Evolutionary conservation across 1,139 yeast species (phyloP), one percentile per base, ranked within the genome.

Genomic region (Debaryomyces fabryi): DNA sequence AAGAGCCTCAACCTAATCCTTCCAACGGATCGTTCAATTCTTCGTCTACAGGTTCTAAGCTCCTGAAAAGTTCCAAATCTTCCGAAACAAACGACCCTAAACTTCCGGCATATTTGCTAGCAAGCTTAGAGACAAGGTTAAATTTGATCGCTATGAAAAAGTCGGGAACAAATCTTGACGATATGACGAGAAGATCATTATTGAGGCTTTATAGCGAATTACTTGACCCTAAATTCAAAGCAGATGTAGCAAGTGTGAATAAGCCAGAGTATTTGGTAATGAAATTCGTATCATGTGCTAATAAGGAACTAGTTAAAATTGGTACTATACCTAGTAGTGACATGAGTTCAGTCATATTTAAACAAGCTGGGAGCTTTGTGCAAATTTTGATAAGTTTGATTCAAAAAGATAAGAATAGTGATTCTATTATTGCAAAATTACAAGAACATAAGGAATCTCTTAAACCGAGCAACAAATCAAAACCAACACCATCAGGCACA

Each of bases 241-340:
- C 62, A 16, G 81, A 78, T 23, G 54, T 73, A 37, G 53, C 67
- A 38, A 62, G 75, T 20, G 72, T 76, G 49, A 71, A 72, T 36
- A 75, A 80, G 33, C 81, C 84, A 1, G 92, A 86, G 54, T 86
- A 83, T 49, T 68, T 88, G 45, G 78, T 88, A 7, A 79, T 85
- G 72, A 74, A 79, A 61, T 88, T 87, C 62, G 80, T 86, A 18
- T 76, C 85, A 21, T 76, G 81, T 50, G 83, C 88, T 7, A 82
- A 83, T 49, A 85, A 82, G 55, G 92, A 86, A 61, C 63, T 86
- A 34, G 74, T 72, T 45, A 83, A 83, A 53, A 55, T 81, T 36
- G 79, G 80, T 1, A 62, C 65, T 37, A 56, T 64, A n/a, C 74
- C 74, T 4, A 68, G 63, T 1, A 60, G 68, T 12, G 78, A 81